Base-by-base conservation (phyloP, 768 basidiomycete species). In the Russula griseocarnosa region DNA sequence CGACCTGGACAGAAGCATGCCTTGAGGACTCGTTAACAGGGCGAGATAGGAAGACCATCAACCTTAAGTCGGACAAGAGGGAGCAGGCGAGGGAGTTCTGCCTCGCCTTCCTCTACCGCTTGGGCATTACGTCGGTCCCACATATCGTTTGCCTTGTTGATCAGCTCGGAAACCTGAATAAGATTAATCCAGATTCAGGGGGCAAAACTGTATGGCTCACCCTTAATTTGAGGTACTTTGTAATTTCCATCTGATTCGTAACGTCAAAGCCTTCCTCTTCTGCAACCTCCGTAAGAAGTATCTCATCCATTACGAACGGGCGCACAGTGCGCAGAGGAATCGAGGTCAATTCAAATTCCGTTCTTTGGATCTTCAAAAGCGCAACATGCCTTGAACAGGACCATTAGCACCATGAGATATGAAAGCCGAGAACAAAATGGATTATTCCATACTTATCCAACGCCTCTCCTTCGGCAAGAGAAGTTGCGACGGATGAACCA, bases 401-500 rank as follows among this genome's bases (percentile, higher is more conserved):
- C 3, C 6, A 47, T 66, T 24, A 70, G 55, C 52, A 24, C 5
- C 24, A 9, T 22, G 46, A 24, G n/a, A 13, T 44, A 20, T 11
- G 34, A 32, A 59, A n/a, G 22, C 34, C 24, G 8, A 30, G 28
- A 13, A 1, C 20, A 51, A 36, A 36, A 52, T 49, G 7, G 2
- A 62, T 36, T 16, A 60, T 61, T 44, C n/a, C 66, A 3, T 62
- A 97, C 94, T 99, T 99, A 72, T 91, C 86, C 16, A 93, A 76
- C 0, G 95, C 80, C 74, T 99, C 97, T 2, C 97, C 97, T 58
- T 95, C 92, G 1, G 94, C 90, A 24, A 99, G 79, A 36, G 91
- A 93, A 1, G 97, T 99, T 0, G 97, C 97, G 3, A 99, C 87
- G 0, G 90, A 92, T 0, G 93, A 95, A 2, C 97, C 97, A 5